Evolutionary conservation across 2,329 filamentous ascomycete species (phyloP).

Genomic region (Penicillium sp.): DNA sequence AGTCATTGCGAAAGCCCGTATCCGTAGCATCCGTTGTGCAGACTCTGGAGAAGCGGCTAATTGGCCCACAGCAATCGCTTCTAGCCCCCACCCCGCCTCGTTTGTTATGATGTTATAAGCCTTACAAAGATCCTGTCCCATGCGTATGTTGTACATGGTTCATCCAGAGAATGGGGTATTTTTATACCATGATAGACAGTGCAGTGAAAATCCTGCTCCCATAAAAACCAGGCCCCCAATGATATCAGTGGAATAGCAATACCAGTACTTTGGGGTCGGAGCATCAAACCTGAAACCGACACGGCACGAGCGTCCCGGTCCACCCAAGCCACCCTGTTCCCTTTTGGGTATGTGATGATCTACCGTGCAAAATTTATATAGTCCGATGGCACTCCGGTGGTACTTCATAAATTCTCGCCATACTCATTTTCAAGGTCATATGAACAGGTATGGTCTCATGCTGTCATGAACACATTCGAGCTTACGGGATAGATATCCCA

Average conservation of each 20-base stretch:
- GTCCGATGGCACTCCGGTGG: not conserved
- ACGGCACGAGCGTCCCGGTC: conserved; percentile 26
- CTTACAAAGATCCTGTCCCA: not conserved
- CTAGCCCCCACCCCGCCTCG: not conserved
- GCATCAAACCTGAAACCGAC: conserved; percentile 33
- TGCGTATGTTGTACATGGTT: not conserved
- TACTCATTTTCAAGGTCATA: not conserved
- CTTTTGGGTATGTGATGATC: not conserved
- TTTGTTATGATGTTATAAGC: not conserved
- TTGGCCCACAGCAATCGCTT: conserved; percentile 7
- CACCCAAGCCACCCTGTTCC: conserved; percentile 18
- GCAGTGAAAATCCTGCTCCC: not conserved
- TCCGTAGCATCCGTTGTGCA: conserved; percentile 4
- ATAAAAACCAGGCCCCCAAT: not conserved
- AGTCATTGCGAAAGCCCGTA: not conserved
- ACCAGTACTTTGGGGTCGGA: conserved; percentile 18
- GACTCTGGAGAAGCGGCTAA: conserved; percentile 6
- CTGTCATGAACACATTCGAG: too few relatives aligned
- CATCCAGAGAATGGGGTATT: not conserved
- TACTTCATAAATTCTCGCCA: not conserved
- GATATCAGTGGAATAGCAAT: conserved; percentile 3
- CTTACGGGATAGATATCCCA: too few relatives aligned
- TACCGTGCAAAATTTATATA: not conserved
- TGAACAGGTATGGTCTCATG: not conserved
- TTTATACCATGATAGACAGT: not conserved